A percentile compares a stretch with the other conserved stretches of the same genome.
These are phyloP conservation scores for Hypoxylon perforatum DNA, from an alignment of 495 filamentous ascomycete genomes.

Conservation along the genomic window DNA sequence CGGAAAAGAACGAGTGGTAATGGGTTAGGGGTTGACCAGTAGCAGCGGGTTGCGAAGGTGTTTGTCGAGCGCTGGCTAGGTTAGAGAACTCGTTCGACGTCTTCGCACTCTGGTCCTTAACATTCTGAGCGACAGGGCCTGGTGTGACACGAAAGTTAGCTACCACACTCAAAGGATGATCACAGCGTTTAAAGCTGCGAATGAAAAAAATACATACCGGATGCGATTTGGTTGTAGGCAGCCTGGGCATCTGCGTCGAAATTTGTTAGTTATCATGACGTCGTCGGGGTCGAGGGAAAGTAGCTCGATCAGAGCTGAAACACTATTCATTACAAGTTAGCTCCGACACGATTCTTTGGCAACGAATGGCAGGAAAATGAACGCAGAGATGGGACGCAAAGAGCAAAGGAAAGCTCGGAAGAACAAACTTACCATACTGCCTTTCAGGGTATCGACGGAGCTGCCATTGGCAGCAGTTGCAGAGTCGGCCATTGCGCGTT, in stretches of 20 bases:
- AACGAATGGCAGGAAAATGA: too few relatives aligned
- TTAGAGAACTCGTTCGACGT: slow-evolving; percentile 79
- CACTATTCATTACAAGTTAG: slow-evolving; percentile 50
- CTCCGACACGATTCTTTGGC: neutral
- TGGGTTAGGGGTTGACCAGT: slow-evolving; percentile 91
- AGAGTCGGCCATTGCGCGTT: slow-evolving; percentile 43
- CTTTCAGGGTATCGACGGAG: slow-evolving; percentile 51
- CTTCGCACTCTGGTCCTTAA: slow-evolving; percentile 77
- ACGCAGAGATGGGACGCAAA: too few relatives aligned
- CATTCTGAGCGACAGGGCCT: slow-evolving; percentile 83
- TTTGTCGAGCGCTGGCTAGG: slow-evolving; percentile 75
- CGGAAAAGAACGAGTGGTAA: slow-evolving; percentile 96
- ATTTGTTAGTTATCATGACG: slow-evolving; percentile 39
- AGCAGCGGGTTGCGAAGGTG: slow-evolving; percentile 73
- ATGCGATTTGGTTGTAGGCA: slow-evolving; percentile 54
- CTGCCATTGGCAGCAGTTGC: slow-evolving; percentile 44
- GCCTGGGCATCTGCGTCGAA: slow-evolving; percentile 52
- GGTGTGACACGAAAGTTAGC: slow-evolving; percentile 38
- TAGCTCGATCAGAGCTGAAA: slow-evolving; percentile 17
- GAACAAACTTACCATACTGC: slow-evolving; percentile 57
- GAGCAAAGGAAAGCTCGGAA: neutral
- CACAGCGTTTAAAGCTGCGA: neutral
- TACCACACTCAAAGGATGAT: slow-evolving; percentile 15
- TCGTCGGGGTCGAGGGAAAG: slow-evolving; percentile 12
- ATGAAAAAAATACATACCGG: slow-evolving; percentile 45